Conservation (phyloP, 2,329 filamentous ascomycete species). For the Monilinia vaccinii-corymbosi region DNA sequence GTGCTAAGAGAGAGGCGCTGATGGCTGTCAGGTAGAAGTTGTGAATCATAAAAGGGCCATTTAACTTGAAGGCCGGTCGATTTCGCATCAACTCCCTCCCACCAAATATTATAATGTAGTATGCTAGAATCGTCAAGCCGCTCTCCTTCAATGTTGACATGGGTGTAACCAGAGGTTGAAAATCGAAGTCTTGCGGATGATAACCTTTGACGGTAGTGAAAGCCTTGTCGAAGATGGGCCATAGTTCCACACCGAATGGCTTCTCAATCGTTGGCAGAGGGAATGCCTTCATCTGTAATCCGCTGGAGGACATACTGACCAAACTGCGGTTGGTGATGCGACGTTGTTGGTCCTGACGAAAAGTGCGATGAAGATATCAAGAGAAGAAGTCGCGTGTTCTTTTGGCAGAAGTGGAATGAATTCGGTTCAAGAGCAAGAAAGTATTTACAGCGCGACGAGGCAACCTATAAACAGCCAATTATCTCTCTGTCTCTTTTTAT, state of each 20-base stretch:
- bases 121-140: constrained; percentile 69
- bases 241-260: constrained; percentile 83
- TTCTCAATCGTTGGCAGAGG: constrained; percentile 77
- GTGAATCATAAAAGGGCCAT: constrained; percentile 85
- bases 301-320: constrained; percentile 7
- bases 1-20: constrained; percentile 67
- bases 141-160: constrained; percentile 86
- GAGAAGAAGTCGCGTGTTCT: constrained; percentile 2
- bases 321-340: neutral
- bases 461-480: constrained; percentile 4
- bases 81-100: constrained; percentile 89
- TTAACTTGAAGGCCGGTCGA: constrained; percentile 76
- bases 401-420: constrained; percentile 6
- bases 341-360: neutral
- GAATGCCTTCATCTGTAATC: constrained; percentile 25
- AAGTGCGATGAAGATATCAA: neutral
- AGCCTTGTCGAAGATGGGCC: constrained; percentile 88
- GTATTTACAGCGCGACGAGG: constrained; percentile 8
- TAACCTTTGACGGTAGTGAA: constrained; percentile 73
- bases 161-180: constrained; percentile 71
- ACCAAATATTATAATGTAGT: constrained; percentile 91
- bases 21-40: constrained; percentile 89
- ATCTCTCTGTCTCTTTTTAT: neutral
- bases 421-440: constrained; percentile 6
- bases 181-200: constrained; percentile 76